Evolutionary conservation across 495 filamentous ascomycete species (phyloP).

Genomic region (Hyaloscypha bicolor): DNA sequence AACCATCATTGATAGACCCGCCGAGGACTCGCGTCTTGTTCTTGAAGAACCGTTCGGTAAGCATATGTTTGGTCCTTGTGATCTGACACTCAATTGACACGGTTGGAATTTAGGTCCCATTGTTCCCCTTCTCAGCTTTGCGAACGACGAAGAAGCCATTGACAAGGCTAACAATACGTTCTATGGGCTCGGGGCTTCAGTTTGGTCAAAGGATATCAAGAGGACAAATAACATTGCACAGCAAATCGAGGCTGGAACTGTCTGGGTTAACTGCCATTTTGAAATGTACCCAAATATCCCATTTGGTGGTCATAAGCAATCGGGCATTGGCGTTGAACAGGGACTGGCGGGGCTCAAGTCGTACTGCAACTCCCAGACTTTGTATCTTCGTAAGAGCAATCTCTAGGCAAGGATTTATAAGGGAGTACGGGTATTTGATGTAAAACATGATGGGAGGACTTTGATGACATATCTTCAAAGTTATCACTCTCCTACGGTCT

Average conservation of each 20-base stretch:
- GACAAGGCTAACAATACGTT: slow-evolving; percentile 48
- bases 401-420: background rate
- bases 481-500: too few relatives aligned
- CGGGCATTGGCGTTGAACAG: slow-evolving; percentile 57
- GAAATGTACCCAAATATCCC: slow-evolving; percentile 40
- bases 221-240: slow-evolving; percentile 42
- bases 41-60: slow-evolving; percentile 51
- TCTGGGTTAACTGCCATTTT: slow-evolving; percentile 27
- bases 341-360: slow-evolving; percentile 48
- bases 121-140: slow-evolving; percentile 47
- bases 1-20: slow-evolving; percentile 61
- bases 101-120: background rate
- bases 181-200: slow-evolving; percentile 51
- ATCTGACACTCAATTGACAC: background rate
- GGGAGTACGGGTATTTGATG: background rate
- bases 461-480: too few relatives aligned
- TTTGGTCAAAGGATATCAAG: slow-evolving; percentile 51
- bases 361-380: slow-evolving; percentile 52
- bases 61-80: slow-evolving; percentile 10
- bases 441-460: too few relatives aligned
- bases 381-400: slow-evolving; percentile 13
- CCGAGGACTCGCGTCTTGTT: slow-evolving; percentile 50
- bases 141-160: slow-evolving; percentile 52
- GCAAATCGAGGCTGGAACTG: slow-evolving; percentile 45
- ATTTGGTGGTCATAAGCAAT: slow-evolving; percentile 59